phyloP scores from a whole-genome alignment of 225 moss, liverwort and hornwort species.

The Physcomitrellopsis africana region DNA sequence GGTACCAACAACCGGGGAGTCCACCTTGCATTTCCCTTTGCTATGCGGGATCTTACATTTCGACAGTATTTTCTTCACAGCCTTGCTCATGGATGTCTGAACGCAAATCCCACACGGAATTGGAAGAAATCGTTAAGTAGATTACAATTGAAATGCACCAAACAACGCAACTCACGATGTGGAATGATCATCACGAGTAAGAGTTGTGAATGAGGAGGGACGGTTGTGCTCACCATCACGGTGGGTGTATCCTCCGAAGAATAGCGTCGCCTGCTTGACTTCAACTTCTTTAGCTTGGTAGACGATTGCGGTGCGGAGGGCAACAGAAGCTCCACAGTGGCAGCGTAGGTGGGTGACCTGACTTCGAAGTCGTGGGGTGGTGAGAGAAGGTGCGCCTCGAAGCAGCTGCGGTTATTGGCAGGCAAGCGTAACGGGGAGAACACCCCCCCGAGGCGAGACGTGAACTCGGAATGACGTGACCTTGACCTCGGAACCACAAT shows the following conservation, averaged over 20 bases:
- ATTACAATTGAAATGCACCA: not conserved
- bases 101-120: slow-evolving; percentile 7
- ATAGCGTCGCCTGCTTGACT: slow-evolving; percentile 16
- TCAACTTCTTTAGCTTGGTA: slow-evolving; percentile 22
- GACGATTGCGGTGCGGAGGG: not conserved
- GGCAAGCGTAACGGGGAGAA: slow-evolving; percentile 22
- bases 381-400: slow-evolving; percentile 14
- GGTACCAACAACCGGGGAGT: slow-evolving; percentile 12
- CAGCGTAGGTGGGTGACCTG: slow-evolving; percentile 17
- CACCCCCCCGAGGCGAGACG: slow-evolving; percentile 30
- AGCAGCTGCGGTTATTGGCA: slow-evolving; percentile 1
- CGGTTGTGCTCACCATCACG: slow-evolving; percentile 18
- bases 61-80: slow-evolving; percentile 32
- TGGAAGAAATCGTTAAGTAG: not conserved
- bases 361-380: not conserved
- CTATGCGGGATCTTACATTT: slow-evolving; percentile 20
- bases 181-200: no score
- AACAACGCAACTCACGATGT: not conserved
- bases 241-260: slow-evolving; percentile 28
- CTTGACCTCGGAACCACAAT: slow-evolving; percentile 10
- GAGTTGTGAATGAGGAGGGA: not conserved
- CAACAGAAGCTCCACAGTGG: slow-evolving; percentile 29
- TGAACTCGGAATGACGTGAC: slow-evolving; percentile 24
- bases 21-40: slow-evolving; percentile 10
- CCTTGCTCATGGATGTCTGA: slow-evolving; percentile 42